Conservation (phyloP, 495 filamentous ascomycete species). For the Chaetomidium leptoderma region DNA sequence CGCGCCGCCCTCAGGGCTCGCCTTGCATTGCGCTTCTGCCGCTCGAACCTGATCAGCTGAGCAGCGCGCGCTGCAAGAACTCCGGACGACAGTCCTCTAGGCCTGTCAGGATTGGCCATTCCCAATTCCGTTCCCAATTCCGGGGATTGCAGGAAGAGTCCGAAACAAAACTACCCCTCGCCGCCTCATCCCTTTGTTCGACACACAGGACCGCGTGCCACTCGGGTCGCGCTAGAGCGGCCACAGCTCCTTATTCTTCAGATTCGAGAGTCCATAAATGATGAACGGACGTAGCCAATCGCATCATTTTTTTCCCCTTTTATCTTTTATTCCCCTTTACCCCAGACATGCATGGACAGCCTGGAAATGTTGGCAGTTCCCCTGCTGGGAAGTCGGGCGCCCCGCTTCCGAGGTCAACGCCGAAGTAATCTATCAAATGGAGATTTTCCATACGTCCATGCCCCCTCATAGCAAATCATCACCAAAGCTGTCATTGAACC, state of each 20-base stretch:
- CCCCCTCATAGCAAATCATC: not conserved
- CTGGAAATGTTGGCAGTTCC: not conserved
- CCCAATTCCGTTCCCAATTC: not conserved
- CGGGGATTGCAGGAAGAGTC: no score
- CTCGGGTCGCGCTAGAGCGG: no score
- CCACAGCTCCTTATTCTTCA: no score
- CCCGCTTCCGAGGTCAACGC: conserved; percentile 2
- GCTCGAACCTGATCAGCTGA: not conserved
- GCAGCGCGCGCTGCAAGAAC: not conserved
- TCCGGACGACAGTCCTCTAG: not conserved
- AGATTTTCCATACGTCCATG: not conserved
- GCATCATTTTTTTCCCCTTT: no score
- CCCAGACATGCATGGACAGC: no score
- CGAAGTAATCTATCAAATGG: not conserved
- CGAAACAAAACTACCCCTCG: not conserved
- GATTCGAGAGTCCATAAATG: no score
- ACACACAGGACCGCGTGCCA: no score
- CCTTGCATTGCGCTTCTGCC: not conserved
- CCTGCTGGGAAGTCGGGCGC: not conserved
- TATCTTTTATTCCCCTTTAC: no score
- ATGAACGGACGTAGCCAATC: no score
- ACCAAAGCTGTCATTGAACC: not conserved
- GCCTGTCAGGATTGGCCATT: not conserved
- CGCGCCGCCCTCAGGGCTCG: not conserved
- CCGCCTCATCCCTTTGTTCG: not conserved